Evolutionary conservation across 495 filamentous ascomycete genomes (phyloP), one percentile per base, ranked within the genome.

Genomic region (Chaetomium tenue): DNA sequence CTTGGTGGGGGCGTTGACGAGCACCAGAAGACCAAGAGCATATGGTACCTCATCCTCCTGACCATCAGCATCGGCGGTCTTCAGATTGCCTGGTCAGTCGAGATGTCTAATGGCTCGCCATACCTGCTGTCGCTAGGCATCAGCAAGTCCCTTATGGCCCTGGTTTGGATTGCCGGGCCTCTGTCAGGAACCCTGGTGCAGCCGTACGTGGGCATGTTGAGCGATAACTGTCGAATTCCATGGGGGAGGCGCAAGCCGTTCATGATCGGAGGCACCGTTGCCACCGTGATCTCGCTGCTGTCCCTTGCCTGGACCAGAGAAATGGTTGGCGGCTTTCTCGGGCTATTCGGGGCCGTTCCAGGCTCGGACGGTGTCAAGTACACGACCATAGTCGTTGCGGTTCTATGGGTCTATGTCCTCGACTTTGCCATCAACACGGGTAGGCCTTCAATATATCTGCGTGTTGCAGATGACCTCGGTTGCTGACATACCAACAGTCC

Each of bases 401-500:
- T 93, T n/a, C 71, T 91, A 28, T 86, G 88, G 72, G 88, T 97
- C 65, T 97, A 91, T 75, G 80, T 92, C 30, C 81, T 97, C 37
- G 92, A 97, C 74, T 93, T 97, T 74, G 82, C 92, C 42, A 93
- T 97, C 75, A 96, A 96, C 73, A 91, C 91, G n/a, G 89, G 89
- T 91, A 81, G 66, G 83, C 70, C 25, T 59, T 20, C 16, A 1
- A 12, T 0, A 1, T 1, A 2, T 7, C 12, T 13, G 44, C 3
- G 40, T 28, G 54, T 18, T 16, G 26, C 26, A 18, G 50, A 37
- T n/a, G 25, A 13, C 30, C 18, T 60, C 30, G 50, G 60, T 12
- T 61, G 55, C 63, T 56, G 48, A 64, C 25, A 9, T 39, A 28
- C 39, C 20, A 13, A 12, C 63, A 90, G 91, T 96, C 28, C 92